phyloP scores from a whole-genome alignment of 805 yeast genomes.

The Starmera quercuum region DNA sequence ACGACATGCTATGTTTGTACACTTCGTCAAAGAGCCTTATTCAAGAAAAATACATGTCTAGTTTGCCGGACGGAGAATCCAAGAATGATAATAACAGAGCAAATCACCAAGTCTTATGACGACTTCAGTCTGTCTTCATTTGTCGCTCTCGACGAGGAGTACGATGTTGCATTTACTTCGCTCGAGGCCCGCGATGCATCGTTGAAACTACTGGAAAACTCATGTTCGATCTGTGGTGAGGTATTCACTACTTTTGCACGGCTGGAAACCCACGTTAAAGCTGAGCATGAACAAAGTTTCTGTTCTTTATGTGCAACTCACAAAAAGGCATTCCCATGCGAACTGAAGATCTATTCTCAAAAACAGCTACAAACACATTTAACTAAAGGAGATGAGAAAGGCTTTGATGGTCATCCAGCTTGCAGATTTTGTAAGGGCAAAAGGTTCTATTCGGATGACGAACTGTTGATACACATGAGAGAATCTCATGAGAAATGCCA shows the following conservation, averaged over 20 bases:
- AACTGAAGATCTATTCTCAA: constrained; percentile 52
- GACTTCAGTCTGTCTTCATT: constrained; percentile 28
- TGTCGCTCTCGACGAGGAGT: constrained; percentile 31
- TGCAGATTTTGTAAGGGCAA: constrained; percentile 73
- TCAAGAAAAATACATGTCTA: constrained; percentile 65
- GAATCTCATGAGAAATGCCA: constrained; percentile 84
- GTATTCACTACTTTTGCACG: constrained; percentile 44
- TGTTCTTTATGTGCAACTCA: constrained; percentile 76
- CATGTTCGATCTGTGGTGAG: constrained; percentile 38
- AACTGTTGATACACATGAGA: constrained; percentile 72
- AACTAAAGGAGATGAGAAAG: constrained; percentile 62
- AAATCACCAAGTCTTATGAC: constrained; percentile 26
- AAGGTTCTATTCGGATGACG: constrained; percentile 85
- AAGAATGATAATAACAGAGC: constrained; percentile 49
- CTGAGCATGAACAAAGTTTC: constrained; percentile 51
- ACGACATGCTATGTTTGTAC: constrained; percentile 77
- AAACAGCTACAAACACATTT: constrained; percentile 66
- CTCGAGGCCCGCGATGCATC: constrained; percentile 40
- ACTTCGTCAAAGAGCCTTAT: constrained; percentile 75
- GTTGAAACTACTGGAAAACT: constrained; percentile 40
- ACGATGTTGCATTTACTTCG: constrained; percentile 55
- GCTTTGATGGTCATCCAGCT: constrained; percentile 83
- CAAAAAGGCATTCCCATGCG: constrained; percentile 71
- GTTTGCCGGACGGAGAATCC: constrained; percentile 75
- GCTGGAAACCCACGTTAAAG: constrained; percentile 56